Base-by-base conservation (phyloP, 306 rosid species). In the Benincasa hispida region DNA sequence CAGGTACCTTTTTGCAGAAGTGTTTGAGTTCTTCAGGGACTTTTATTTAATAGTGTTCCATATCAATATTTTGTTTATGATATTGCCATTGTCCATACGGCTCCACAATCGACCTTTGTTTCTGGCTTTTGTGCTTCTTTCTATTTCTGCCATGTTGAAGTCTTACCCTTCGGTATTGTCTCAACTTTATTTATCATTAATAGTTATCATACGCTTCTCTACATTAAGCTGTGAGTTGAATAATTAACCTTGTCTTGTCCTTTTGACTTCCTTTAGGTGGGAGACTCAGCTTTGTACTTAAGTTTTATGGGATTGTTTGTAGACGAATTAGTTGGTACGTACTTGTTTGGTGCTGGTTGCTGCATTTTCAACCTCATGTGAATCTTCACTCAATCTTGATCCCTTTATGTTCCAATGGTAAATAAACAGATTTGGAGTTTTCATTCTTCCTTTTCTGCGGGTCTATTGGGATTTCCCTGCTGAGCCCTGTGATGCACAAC, bases 1-100 rank as follows among this genome's bases (percentile, higher is more conserved):
- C 87, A 93, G 98, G 98, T 93, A 93, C 86, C 92, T 91, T 88
- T 93, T 93, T 74, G 98, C 98, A 1, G 98, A 93, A 91, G 98
- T 89, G 84, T 93, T 93, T 0, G 93, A 93, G 25, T 93, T 93
- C 69, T 91, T 91, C 90, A 85, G 97, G 80, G 83, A 78, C 66
- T 93, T 93, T 83, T 93, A 91, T 79, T 87, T 93, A 83, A 85
- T 93, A 73, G 98, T 93, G 75, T 93, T 93, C 86, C 90, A 88
- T 19, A 88, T 90, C 84, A 91, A 93, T 84, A 87, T 93, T 86
- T 82, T 91, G 51, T 87, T 91, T 87, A 88, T 93, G 97, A 81
- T 90, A 85, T 70, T 87, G 60, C 97, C 97, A 56, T 85, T 93
- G 87, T 92, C 94, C 78, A 63, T 93, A 61, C 89, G 96, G 80